phyloP scores from a whole-genome alignment of 768 basidiomycete species.

The Lactifluus subvellereus region DNA sequence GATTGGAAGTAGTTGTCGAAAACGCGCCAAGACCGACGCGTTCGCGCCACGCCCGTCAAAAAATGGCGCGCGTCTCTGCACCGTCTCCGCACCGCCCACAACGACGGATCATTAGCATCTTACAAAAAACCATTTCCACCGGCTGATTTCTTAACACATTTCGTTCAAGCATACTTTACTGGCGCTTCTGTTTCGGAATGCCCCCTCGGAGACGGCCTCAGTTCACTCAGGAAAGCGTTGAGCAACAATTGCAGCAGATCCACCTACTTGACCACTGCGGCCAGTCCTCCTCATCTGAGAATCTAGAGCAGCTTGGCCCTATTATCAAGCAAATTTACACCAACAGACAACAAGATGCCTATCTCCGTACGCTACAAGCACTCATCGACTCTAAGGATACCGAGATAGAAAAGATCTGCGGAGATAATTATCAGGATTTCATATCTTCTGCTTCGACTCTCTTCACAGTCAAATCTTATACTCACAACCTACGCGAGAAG shows the following conservation, averaged over 20 bases:
- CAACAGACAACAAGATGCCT: conserved; percentile 82
- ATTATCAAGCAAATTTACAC: conserved; percentile 91
- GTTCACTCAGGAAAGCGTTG: conserved; percentile 79
- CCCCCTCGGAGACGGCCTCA: conserved; percentile 64
- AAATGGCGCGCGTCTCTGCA: not conserved
- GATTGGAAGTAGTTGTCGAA: no score
- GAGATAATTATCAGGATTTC: conserved; percentile 97
- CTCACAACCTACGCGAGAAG: conserved; percentile 86
- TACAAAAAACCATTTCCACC: no score
- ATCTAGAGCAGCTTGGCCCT: conserved; percentile 91
- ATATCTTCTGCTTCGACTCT: conserved; percentile 95
- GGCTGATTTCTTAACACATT: no score
- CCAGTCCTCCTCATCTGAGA: conserved; percentile 85
- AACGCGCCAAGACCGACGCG: conserved; percentile 9
- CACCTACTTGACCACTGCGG: conserved; percentile 85
- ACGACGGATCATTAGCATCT: not conserved
- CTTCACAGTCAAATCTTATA: conserved; percentile 93
- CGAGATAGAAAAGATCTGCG: conserved; percentile 95
- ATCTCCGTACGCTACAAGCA: conserved; percentile 76
- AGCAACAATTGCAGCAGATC: conserved; percentile 88
- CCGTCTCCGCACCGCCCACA: not conserved
- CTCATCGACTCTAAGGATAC: conserved; percentile 92
- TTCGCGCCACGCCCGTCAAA: conserved; percentile 1
- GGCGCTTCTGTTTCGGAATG: conserved; percentile 38
- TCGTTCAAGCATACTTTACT: not conserved